These are phyloP conservation scores for Mortierella sp. DNA, from an alignment of 371 early-diverging fungal species.

Conservation along the genomic window DNA sequence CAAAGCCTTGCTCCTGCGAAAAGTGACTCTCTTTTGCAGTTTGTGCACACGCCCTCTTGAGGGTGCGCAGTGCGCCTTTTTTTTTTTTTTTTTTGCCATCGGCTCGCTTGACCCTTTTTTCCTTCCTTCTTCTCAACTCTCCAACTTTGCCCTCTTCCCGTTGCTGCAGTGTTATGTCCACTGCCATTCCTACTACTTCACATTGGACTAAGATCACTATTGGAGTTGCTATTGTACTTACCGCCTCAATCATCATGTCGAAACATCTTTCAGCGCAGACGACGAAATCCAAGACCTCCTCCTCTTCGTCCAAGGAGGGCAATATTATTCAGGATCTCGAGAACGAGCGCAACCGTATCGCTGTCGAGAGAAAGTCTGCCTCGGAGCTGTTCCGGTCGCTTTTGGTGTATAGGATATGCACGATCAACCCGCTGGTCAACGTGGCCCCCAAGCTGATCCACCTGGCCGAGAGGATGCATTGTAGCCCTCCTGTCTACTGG, in stretches of 20 bases:
- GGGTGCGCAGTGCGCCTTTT: no score
- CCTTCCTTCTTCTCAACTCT: no score
- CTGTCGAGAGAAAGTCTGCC: conserved; percentile 63
- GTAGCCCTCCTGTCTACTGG: conserved; percentile 67
- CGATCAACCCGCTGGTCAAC: conserved; percentile 71
- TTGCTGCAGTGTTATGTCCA: conserved; percentile 6
- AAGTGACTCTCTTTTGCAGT: no score
- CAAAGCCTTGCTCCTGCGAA: no score
- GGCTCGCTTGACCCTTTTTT: background rate
- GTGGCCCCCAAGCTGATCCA: conserved; percentile 72
- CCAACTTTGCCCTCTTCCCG: background rate
- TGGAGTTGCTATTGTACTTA: conserved; percentile 33
- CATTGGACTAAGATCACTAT: conserved; percentile 35
- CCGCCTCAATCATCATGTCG: conserved; percentile 24
- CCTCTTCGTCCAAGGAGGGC: conserved; percentile 1
- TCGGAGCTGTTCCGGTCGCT: conserved; percentile 73
- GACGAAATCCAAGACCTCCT: no score
- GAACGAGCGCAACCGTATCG: conserved; percentile 54
- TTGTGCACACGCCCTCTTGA: no score
- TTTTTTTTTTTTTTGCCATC: background rate
- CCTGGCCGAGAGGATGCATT: conserved; percentile 64
- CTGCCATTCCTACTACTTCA: conserved; percentile 16
- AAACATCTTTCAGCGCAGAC: no score
- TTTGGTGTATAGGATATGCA: conserved; percentile 81
- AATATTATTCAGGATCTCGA: conserved; percentile 25